Evolutionary conservation across 1,284 basidiomycete species (phyloP), one percentile per base, ranked within the genome.

Genomic region (Uromyces viciae-fabae): DNA sequence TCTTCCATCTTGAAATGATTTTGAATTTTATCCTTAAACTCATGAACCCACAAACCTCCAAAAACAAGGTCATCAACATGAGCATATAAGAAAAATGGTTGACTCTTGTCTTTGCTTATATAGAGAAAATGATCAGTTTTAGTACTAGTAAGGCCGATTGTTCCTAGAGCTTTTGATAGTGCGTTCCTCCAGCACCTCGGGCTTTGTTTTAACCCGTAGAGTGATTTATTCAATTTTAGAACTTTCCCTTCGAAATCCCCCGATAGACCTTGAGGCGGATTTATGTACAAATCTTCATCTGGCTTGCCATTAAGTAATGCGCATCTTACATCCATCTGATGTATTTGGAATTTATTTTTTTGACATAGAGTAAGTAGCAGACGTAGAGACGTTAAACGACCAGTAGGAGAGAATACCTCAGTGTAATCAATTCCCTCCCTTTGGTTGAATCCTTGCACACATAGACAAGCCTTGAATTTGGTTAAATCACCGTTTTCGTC

Each of bases 391-490:
- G 85, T 77, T 1, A 87, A 84, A 14, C 84, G 84, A 3, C 86
- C 86, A 0, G 88, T 85, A 0, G 88, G 88, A 0, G 87, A 83
- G 75, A 85, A 88, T 0, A 86, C 88, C 42, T 89, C 84, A 31
- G 86, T 85, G 82, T 87, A 89, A 81, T 89, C 87, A 0, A 88
- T 66, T 0, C 88, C 86, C 2, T 84, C 83, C 0, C 84, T 79
- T 82, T 90, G 89, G 0, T 84, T 84, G 84, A 87, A 89, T 1
- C 88, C 88, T 62, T 86, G 84, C 0, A 87, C 88, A 0, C 88
- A 86, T 0, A 88, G 84, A 0, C 85, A 75, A 0, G 87, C 88
- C 72, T 89, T 89, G 81, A 84, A 84, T n/a, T 82, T 81, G 15
- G 82, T 49, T 1, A 88, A 75, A 0, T 85, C 74, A 0, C 88